Conservation (phyloP, 306 rosid genomes). For the Gynostemma pentaphyllum region DNA sequence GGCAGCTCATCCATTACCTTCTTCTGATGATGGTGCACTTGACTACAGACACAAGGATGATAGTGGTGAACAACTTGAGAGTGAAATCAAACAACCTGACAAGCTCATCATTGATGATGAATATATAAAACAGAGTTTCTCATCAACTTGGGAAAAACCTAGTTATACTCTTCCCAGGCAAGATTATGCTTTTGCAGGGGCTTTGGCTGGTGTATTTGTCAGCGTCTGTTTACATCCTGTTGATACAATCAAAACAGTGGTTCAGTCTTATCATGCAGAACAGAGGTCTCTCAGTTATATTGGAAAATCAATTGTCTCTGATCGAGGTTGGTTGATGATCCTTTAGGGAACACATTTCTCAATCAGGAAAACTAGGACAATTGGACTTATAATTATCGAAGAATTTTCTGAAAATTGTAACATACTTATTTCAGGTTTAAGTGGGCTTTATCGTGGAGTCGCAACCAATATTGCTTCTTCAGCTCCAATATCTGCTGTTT, state of each 20-base stretch:
- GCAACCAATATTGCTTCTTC: conserved; percentile 73
- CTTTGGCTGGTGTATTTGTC: conserved; percentile 82
- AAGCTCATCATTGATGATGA: conserved; percentile 17
- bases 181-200: conserved; percentile 94
- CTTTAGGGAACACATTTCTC: conserved; percentile 7
- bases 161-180: conserved; percentile 40
- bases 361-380: conserved; percentile 3
- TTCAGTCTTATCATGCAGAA: conserved; percentile 61
- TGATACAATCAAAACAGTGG: conserved; percentile 86
- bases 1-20: conserved; percentile 28
- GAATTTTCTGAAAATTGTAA: background rate
- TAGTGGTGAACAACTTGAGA: conserved; percentile 28
- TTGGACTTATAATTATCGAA: conserved; percentile 6
- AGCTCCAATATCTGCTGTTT: conserved; percentile 92
- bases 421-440: conserved; percentile 51
- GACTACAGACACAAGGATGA: conserved; percentile 22
- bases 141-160: conserved; percentile 27
- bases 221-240: conserved; percentile 90
- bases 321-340: conserved; percentile 55
- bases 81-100: conserved; percentile 21
- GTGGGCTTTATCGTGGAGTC: conserved; percentile 91
- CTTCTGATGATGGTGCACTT: conserved; percentile 21
- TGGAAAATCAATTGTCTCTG: conserved; percentile 78
- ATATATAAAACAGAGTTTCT: conserved; percentile 20
- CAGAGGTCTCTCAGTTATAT: conserved; percentile 60